Percentiles rank a stretch among this genome's conserved stretches.
Conservation (phyloP, 805 yeast genomes). For the Saturnispora zaruensis region DNA sequence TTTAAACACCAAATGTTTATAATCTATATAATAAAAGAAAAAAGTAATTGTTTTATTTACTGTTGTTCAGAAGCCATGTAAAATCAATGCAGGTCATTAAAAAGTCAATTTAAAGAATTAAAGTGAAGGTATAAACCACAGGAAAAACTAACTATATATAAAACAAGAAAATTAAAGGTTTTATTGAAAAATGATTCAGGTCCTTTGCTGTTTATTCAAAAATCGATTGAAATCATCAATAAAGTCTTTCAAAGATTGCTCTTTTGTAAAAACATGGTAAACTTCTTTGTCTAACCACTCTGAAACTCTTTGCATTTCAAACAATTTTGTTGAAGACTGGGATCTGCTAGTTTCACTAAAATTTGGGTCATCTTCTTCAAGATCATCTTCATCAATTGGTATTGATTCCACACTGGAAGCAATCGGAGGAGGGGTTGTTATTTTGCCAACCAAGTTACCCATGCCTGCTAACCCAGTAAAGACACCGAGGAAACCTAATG, state of each 20-base stretch:
- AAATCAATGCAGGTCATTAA: neutral
- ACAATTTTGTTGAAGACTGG: conserved; percentile 8
- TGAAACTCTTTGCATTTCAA: conserved; percentile 9
- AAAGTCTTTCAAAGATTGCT: conserved; percentile 2
- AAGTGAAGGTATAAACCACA: neutral
- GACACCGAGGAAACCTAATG: conserved; percentile 5
- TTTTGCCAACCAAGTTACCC: conserved; percentile 2
- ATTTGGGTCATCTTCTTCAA: neutral
- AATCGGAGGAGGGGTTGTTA: conserved; percentile 2
- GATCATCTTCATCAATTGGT: neutral
- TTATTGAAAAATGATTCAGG: too few relatives aligned
- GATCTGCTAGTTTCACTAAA: neutral
- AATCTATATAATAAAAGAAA: neutral
- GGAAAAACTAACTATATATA: neutral
- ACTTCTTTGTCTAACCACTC: conserved; percentile 10
- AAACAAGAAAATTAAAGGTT: too few relatives aligned
- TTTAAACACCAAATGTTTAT: neutral
- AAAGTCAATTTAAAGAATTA: too few relatives aligned
- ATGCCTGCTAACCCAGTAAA: conserved; percentile 2
- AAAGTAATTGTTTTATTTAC: neutral
- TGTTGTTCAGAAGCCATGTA: neutral
- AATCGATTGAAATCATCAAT: conserved; percentile 6
- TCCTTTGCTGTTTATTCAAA: neutral
- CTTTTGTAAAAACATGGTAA: neutral
- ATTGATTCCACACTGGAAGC: neutral